Evolutionary conservation across 2,329 filamentous ascomycete species (phyloP), one percentile per base, ranked within the genome.

Genomic region (Calonectria fujianensis): DNA sequence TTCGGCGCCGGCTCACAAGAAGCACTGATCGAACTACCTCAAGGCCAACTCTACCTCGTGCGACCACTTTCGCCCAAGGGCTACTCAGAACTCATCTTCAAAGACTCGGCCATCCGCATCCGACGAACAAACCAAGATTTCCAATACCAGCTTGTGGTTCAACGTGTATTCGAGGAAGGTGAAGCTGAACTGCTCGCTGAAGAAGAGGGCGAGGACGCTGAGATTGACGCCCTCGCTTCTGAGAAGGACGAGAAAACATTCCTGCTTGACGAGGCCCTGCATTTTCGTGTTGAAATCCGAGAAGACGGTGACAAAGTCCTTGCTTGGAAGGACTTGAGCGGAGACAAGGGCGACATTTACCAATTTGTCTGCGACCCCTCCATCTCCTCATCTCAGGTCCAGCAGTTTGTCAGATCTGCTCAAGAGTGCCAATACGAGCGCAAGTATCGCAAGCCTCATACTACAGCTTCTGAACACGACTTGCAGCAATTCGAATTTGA

Each of bases 181-280:
- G 97, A 99, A 83, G 96, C 96, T 76, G 96, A 98, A 82, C 90
- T 97, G 29, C 87, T 98, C 52, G 96, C 94, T 57, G 96, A 98
- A 80, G 96, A 98, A 83, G 95, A 96, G 81, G 95, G 93, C 68
- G 95, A 96, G 76, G 94, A 98, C 87, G 93, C 91, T 63, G 94
- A 92, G 73, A 90, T 92, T 57, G 95, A 96, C 82, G 92, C 91
- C n/a, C 89, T 97, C 69, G 90, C 90, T 35, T 88, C 89, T 31
- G 96, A 98, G 82, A 95, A 96, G 80, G 97, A 99, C 93, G 97
- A 99, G 87, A 98, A 98, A 88, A 96, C 94, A 0, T 99, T 98
- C 83, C 86, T 98, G 63, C 93, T 99, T n/a, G 96, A 98, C 90
- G 94, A 98, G 84, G 92, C 92, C 69, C 89, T 99, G 48, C 95